Conservation (phyloP, 176 grass and related monocot genomes). For the Leersia perrieri region DNA sequence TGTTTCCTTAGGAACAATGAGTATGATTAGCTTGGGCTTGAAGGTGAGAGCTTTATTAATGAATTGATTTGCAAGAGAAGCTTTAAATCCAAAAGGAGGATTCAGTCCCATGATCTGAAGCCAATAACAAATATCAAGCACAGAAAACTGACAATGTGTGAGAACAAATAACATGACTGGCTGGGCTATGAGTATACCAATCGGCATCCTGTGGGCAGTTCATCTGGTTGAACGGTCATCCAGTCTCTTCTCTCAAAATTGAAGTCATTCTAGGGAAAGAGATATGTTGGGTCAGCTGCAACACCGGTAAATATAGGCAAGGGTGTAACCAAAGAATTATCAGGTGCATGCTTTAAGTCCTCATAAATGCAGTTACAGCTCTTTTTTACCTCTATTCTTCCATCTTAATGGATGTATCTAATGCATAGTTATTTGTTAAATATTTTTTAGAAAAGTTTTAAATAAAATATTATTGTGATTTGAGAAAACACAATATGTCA, state of each 20-base stretch:
- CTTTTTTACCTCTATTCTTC: neutral
- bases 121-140: neutral
- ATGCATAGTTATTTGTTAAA: neutral
- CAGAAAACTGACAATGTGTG: conserved; percentile 7
- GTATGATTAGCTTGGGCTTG: conserved; percentile 88
- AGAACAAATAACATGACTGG: conserved; percentile 19
- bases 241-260: conserved; percentile 90
- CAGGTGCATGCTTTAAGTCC: neutral
- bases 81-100: conserved; percentile 94
- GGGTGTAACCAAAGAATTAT: neutral
- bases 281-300: neutral
- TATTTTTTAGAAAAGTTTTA: conserved; percentile 3
- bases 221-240: conserved; percentile 75
- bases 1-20: conserved; percentile 92
- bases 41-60: conserved; percentile 89
- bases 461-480: neutral
- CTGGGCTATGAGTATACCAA: conserved; percentile 46
- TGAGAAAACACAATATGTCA: conserved; percentile 7
- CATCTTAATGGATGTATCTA: neutral
- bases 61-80: conserved; percentile 78
- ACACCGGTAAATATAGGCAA: neutral
- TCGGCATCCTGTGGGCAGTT: conserved; percentile 68
- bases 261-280: conserved; percentile 80
- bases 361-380: neutral
- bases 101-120: conserved; percentile 90